Percentiles rank a stretch among this genome's conserved stretches.
These are phyloP conservation scores for Fusarium pseudonygamai DNA, from an alignment of 2,329 filamentous ascomycete genomes.

Conservation along the genomic window DNA sequence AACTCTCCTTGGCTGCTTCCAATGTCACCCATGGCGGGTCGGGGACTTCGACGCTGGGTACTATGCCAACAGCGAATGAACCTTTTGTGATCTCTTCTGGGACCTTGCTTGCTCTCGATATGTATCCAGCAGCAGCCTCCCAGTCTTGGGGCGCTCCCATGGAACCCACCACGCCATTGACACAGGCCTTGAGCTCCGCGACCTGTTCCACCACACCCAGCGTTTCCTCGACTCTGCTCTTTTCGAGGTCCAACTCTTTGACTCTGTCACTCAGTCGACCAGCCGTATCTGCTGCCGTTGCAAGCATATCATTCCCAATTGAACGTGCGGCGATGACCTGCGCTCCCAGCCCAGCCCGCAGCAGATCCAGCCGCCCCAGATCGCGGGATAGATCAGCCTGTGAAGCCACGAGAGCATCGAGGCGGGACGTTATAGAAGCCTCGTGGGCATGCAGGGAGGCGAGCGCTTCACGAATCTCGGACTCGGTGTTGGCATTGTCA, in stretches of 20 bases:
- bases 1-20: constrained; percentile 84
- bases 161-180: constrained; percentile 90
- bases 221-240: constrained; percentile 89
- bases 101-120: constrained; percentile 83
- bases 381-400: constrained; percentile 90
- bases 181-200: constrained; percentile 94
- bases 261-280: constrained; percentile 87
- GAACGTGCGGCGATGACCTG: constrained; percentile 85
- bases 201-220: constrained; percentile 95
- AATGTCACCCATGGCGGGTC: constrained; percentile 90
- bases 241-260: constrained; percentile 87
- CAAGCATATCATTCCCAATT: constrained; percentile 91
- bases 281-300: constrained; percentile 85
- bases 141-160: constrained; percentile 99
- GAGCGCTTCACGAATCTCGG: constrained; percentile 83
- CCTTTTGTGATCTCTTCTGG: constrained; percentile 83
- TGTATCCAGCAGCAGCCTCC: constrained; percentile 93
- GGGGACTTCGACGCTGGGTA: constrained; percentile 94
- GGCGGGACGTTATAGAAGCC: constrained; percentile 74
- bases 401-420: constrained; percentile 80
- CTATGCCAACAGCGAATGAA: constrained; percentile 88
- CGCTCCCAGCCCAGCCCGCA: constrained; percentile 86
- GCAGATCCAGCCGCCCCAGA: constrained; percentile 84
- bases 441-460: constrained; percentile 80
- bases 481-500: constrained; percentile 76